Percentiles rank a stretch among this genome's conserved stretches.
Evolutionary conservation across 352 stramenopile genomes (phyloP).

Genomic region (Pilasporangium apinafurcum): DNA sequence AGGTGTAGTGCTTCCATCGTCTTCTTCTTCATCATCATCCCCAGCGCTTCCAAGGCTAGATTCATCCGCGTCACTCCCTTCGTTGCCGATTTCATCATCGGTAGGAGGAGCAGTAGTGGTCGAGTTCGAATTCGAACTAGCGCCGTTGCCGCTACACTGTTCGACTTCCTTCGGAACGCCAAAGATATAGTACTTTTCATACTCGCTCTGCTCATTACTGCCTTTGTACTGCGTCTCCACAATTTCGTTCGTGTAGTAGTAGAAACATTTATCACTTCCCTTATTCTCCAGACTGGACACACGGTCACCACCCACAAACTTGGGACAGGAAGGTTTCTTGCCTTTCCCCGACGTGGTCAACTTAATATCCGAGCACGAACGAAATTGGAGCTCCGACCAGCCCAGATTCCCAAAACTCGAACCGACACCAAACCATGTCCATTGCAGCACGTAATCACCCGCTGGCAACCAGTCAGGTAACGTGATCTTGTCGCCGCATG

Average conservation of each 20-base stretch:
- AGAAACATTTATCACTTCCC: conserved; percentile 35
- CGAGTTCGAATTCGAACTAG: neutral
- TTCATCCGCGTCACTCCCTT: no score
- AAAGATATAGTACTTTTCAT: conserved; percentile 37
- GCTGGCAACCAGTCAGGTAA: conserved; percentile 31
- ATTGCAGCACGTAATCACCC: conserved; percentile 55
- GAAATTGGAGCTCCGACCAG: conserved; percentile 33
- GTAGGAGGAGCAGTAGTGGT: no score
- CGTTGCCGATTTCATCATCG: no score
- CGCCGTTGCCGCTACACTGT: conserved; percentile 16
- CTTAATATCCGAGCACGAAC: conserved; percentile 46
- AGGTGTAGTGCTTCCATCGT: no score
- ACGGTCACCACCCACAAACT: conserved; percentile 44
- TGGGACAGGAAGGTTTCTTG: conserved; percentile 26
- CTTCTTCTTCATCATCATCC: no score
- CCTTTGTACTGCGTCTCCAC: conserved; percentile 26
- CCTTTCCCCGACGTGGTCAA: conserved; percentile 24
- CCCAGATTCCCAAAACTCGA: conserved; percentile 41
- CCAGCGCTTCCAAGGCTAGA: no score
- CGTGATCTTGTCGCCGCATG: conserved; percentile 41
- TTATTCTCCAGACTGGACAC: conserved; percentile 35
- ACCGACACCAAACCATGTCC: conserved; percentile 39
- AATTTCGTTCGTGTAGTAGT: conserved; percentile 47
- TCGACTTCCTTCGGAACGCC: conserved; percentile 35
- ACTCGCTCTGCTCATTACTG: conserved; percentile 21